Evolutionary conservation across 495 filamentous ascomycete species (phyloP).

Genomic region (Trypethelium eluteriae): DNA sequence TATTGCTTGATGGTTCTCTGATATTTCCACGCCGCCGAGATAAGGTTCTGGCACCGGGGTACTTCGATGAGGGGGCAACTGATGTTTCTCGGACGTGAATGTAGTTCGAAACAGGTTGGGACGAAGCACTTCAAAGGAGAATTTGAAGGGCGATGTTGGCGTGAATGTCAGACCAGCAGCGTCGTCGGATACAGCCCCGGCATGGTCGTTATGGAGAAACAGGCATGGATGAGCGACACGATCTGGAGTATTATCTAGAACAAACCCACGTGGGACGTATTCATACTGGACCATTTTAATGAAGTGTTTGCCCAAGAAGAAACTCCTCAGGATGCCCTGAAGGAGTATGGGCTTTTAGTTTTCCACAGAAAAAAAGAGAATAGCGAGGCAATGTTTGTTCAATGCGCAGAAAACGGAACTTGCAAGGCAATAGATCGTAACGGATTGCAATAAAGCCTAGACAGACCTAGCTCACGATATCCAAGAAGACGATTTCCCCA

Average conservation of each 20-base stretch:
- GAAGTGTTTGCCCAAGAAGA: no score
- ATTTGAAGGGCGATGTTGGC: constrained; percentile 36
- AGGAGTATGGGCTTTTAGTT: no score
- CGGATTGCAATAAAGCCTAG: no score
- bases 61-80: constrained; percentile 53
- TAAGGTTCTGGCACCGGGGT: constrained; percentile 41
- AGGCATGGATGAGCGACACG: background rate
- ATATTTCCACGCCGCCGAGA: constrained; percentile 26
- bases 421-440: no score
- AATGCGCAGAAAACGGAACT: no score
- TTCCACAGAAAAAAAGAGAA: no score
- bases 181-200: background rate
- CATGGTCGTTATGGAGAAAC: background rate
- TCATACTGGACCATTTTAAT: constrained; percentile 50
- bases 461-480: no score
- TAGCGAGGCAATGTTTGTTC: no score
- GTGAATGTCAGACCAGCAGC: background rate
- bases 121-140: constrained; percentile 52
- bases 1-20: constrained; percentile 28
- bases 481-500: no score
- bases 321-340: no score
- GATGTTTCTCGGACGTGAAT: constrained; percentile 52
- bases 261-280: constrained; percentile 19
- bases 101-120: constrained; percentile 57
- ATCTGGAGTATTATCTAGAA: background rate